These are phyloP conservation scores for Mycena venus DNA, from an alignment of 768 basidiomycete species.

Conservation along the genomic window DNA sequence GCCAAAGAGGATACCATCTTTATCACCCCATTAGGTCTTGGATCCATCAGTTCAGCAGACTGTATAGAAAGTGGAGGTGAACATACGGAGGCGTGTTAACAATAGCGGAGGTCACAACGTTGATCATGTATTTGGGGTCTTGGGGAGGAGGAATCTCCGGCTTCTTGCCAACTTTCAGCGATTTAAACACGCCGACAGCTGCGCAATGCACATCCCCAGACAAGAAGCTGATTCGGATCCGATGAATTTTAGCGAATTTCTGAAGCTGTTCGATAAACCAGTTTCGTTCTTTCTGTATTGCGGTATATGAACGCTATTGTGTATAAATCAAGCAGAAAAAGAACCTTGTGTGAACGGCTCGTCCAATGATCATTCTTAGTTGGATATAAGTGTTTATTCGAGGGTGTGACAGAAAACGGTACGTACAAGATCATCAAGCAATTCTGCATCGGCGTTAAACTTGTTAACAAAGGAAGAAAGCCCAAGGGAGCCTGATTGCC, in stretches of 20 bases:
- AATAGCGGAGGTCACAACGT: slow-evolving; percentile 90
- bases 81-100: slow-evolving; percentile 93
- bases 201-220: slow-evolving; percentile 96
- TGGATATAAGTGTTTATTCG: background rate
- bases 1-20: slow-evolving; percentile 85
- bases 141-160: slow-evolving; percentile 61
- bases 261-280: slow-evolving; percentile 88
- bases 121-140: slow-evolving; percentile 93
- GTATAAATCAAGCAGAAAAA: background rate
- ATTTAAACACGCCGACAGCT: slow-evolving; percentile 84
- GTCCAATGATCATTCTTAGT: slow-evolving; percentile 95
- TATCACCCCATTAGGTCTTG: slow-evolving; percentile 79
- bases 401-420: background rate
- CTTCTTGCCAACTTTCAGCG: slow-evolving; percentile 65
- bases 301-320: background rate
- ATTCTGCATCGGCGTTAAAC: slow-evolving; percentile 92
- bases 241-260: slow-evolving; percentile 70
- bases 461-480: slow-evolving; percentile 88
- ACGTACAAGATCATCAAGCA: slow-evolving; percentile 90
- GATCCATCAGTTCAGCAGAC: background rate
- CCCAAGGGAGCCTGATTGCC: slow-evolving; percentile 74
- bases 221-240: slow-evolving; percentile 85
- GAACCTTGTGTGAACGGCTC: slow-evolving; percentile 80
- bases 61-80: background rate
- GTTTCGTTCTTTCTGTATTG: slow-evolving; percentile 86